phyloP scores from a whole-genome alignment of 1,284 basidiomycete genomes.

The Ganoderma resinaceum region DNA sequence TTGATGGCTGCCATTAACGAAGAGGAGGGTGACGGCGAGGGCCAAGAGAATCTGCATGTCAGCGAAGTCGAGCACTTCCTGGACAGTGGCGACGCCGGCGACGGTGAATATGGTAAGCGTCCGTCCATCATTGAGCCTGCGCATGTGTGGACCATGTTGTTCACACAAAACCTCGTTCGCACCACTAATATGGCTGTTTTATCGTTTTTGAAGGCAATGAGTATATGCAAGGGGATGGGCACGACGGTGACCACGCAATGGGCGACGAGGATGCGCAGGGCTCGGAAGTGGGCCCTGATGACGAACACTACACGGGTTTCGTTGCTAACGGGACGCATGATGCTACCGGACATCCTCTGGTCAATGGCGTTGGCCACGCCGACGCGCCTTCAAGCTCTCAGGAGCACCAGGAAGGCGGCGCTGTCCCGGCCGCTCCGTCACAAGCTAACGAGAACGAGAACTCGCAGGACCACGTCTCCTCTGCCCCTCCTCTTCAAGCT shows the following conservation, averaged over 20 bases:
- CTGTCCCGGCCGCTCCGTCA: constrained; percentile 16
- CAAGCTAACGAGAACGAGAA: constrained; percentile 23
- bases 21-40: constrained; percentile 58
- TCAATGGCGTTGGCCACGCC: constrained; percentile 33
- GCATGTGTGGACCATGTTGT: constrained; percentile 41
- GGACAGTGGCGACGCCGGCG: constrained; percentile 44
- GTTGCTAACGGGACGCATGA: constrained; percentile 33
- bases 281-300: constrained; percentile 40
- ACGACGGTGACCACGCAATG: constrained; percentile 42
- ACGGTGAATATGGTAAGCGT: constrained; percentile 55
- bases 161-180: constrained; percentile 46
- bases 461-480: constrained; percentile 28
- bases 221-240: constrained; percentile 46
- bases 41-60: constrained; percentile 54
- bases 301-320: constrained; percentile 40
- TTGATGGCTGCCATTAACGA: constrained; percentile 83
- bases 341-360: constrained; percentile 31
- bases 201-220: constrained; percentile 55
- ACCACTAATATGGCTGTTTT: constrained; percentile 58
- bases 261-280: constrained; percentile 39
- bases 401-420: constrained; percentile 22
- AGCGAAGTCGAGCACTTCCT: constrained; percentile 49
- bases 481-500: constrained; percentile 34
- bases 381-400: constrained; percentile 35
- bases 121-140: constrained; percentile 40